These are phyloP conservation scores for Linaria vulgaris DNA, from an alignment of 257 asterid species.

Conservation along the genomic window DNA sequence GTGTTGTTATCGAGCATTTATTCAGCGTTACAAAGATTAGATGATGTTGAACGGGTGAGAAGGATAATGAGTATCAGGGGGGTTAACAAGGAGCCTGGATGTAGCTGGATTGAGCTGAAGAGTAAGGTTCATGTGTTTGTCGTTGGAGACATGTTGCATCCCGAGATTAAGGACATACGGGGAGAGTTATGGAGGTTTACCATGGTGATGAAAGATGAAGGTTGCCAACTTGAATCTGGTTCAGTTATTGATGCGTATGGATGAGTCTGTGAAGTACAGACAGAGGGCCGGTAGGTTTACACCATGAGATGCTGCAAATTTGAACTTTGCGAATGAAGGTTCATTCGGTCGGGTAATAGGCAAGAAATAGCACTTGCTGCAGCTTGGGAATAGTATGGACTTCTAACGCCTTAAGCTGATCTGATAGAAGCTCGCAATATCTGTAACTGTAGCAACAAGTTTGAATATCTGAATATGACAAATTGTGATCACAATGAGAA, in stretches of 20 bases:
- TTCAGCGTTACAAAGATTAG: slow-evolving; percentile 59
- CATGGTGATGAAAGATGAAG: slow-evolving; percentile 56
- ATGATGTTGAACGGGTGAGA: slow-evolving; percentile 69
- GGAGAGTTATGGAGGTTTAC: slow-evolving; percentile 45
- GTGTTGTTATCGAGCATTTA: slow-evolving; percentile 80
- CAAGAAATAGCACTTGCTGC: too few species aligned
- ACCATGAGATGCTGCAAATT: too few species aligned
- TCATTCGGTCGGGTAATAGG: too few species aligned
- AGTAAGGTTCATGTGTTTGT: slow-evolving; percentile 76
- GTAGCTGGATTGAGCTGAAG: slow-evolving; percentile 90
- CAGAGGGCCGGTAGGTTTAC: too few species aligned
- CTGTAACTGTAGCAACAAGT: too few species aligned
- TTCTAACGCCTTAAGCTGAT: too few species aligned
- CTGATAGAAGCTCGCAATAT: too few species aligned
- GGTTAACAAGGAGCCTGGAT: slow-evolving; percentile 80
- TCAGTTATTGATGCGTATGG: slow-evolving; percentile 1
- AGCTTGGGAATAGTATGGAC: too few species aligned
- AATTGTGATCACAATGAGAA: too few species aligned
- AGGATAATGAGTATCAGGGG: slow-evolving; percentile 66
- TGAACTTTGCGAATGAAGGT: too few species aligned
- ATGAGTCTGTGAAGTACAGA: too few species aligned
- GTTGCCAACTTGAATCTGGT: slow-evolving; percentile 32
- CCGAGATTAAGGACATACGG: slow-evolving; percentile 50
- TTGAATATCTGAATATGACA: too few species aligned
- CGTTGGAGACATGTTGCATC: slow-evolving; percentile 74